These are phyloP conservation scores for Fusarium verrucosum DNA, from an alignment of 2,329 filamentous ascomycete species.

Conservation along the genomic window DNA sequence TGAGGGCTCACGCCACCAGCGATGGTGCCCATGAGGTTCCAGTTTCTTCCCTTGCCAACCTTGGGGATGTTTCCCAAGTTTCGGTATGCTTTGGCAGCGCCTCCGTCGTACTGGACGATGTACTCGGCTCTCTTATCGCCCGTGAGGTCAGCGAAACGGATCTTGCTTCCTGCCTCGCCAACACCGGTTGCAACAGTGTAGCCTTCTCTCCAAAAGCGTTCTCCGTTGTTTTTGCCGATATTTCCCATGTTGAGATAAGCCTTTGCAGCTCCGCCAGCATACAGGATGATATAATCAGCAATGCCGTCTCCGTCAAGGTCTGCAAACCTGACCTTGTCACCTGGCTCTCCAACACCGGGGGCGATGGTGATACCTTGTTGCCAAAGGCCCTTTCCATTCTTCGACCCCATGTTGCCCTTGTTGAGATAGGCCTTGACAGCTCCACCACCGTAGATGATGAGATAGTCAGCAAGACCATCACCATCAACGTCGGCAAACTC, in stretches of 20 bases:
- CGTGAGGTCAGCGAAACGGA: conserved; percentile 15
- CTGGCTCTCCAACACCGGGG: conserved; percentile 4
- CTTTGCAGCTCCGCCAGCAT: conserved; percentile 18
- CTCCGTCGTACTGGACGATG: conserved; percentile 19
- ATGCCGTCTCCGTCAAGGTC: conserved; percentile 29
- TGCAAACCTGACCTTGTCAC: conserved; percentile 24
- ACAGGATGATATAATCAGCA: conserved; percentile 13
- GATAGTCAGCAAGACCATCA: conserved; percentile 24
- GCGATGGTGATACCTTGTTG: conserved; percentile 2
- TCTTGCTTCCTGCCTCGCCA: conserved; percentile 13
- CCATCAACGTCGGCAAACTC: conserved; percentile 27
- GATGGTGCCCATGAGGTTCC: conserved; percentile 22
- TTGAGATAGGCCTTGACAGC: conserved; percentile 30
- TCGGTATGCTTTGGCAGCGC: conserved; percentile 8
- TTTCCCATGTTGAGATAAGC: conserved; percentile 19
- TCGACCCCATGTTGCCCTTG: background rate
- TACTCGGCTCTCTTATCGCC: conserved; percentile 23
- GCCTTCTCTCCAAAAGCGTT: conserved; percentile 27
- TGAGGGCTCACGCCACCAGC: conserved; percentile 12
- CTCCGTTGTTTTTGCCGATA: conserved; percentile 3
- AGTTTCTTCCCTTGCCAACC: conserved; percentile 2
- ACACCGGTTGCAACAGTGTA: conserved; percentile 1
- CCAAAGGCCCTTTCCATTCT: conserved; percentile 4
- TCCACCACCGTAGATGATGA: conserved; percentile 31
- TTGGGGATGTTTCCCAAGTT: conserved; percentile 10